These are phyloP conservation scores for Raddia distichophylla DNA, from an alignment of 176 grass and related monocot genomes.

Conservation along the genomic window DNA sequence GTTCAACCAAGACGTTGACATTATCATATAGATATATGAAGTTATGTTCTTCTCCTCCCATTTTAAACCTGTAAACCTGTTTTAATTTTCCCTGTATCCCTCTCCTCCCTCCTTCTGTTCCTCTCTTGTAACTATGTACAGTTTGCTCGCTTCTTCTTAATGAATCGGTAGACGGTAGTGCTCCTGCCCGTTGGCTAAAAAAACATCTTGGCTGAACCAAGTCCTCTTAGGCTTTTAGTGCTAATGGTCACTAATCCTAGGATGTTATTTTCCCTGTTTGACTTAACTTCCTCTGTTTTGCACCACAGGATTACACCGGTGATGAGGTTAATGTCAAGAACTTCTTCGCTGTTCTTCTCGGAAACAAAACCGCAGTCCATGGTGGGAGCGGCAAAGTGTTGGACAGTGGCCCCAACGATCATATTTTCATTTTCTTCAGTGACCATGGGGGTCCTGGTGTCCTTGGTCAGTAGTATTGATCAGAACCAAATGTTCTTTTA, in stretches of 20 bases:
- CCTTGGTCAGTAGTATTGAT: constrained; percentile 65
- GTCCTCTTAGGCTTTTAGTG: not conserved
- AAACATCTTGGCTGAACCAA: constrained; percentile 24
- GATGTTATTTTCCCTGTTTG: constrained; percentile 11
- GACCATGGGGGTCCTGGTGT: constrained; percentile 94
- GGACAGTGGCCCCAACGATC: constrained; percentile 90
- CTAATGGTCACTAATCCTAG: not conserved
- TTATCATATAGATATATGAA: not conserved
- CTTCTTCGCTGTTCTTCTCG: constrained; percentile 90
- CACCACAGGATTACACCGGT: constrained; percentile 85
- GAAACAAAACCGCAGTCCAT: constrained; percentile 73
- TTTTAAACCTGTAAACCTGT: too few species aligned
- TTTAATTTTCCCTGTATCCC: too few species aligned
- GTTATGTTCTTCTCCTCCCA: not conserved
- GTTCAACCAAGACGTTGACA: not conserved
- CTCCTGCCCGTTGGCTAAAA: too few species aligned
- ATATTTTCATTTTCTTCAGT: constrained; percentile 94
- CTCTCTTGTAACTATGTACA: too few species aligned
- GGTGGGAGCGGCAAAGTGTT: constrained; percentile 96
- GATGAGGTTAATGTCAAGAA: constrained; percentile 77
- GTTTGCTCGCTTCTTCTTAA: too few species aligned
- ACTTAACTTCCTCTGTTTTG: constrained; percentile 6
- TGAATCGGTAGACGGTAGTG: too few species aligned
- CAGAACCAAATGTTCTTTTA: constrained; percentile 18
- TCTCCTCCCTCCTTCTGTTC: too few species aligned